Base-by-base conservation (phyloP, 1,284 basidiomycete species). In the Xerocomus amazonicus region DNA sequence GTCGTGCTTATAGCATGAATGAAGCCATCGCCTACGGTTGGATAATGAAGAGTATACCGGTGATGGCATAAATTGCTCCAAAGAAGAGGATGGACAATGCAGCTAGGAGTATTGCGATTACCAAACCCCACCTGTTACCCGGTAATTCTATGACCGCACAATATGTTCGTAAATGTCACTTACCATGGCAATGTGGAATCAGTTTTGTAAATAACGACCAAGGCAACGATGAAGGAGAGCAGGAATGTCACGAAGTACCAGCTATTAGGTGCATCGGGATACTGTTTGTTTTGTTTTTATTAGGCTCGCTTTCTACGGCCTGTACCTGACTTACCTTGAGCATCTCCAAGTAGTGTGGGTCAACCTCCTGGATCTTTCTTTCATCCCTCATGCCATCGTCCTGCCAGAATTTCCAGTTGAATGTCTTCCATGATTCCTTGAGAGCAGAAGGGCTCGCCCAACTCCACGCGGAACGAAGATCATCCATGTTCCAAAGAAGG, bases 321-420 rank as follows among this genome's bases (percentile, higher is more conserved):
- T 13, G 12, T 19, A 37, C 33, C 14, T 12, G 27, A 32, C 62
- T 52, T 28, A 72, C 75, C 67, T 77, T 76, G 9, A 77, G 65
- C 76, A 79, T 79, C 57, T 77, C 64, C 9, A 65, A 60, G 54
- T 78, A 80, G 57, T 80, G 77, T 7, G 78, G 77, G 55, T 79
- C 78, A 9, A 72, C 35, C 9, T 58, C 59, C 31, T 33, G 43
- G 23, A 66, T 66, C 36, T 67, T 57, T 35, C 63, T 57, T 6
- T 61, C 54, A 2, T 58, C 45, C 37, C 72, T 66, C 55, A 70
- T 68, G 6, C 73, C 74, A 50, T 72, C 63, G 33, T 73, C 62
- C 51, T 60, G 48, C 77, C 77, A 78, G 63, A 78, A 73, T 39
- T 56, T 69, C 69, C 69, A 75, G 50, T 71, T 58, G 50, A 76